Evolutionary conservation across 768 basidiomycete species (phyloP), one percentile per base, ranked within the genome.

Genomic region (Naganishia friedmannii): DNA sequence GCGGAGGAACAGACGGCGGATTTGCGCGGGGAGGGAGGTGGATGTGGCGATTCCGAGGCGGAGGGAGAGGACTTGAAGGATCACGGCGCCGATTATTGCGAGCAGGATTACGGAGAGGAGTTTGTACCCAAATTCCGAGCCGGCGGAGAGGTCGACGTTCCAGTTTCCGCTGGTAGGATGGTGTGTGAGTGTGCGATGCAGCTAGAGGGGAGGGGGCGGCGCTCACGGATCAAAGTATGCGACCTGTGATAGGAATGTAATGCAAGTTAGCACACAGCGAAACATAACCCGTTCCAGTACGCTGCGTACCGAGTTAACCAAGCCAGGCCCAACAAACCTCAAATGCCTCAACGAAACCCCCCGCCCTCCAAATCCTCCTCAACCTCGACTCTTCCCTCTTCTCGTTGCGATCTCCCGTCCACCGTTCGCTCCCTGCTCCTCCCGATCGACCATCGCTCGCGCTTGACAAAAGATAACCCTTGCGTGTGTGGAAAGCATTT

Each of bases 141-240:
- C 92, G 0, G 92, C 92, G 80, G 91, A 89, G 9, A 94, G 83
- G 82, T 93, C 92, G 19, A 93, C 92, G n/a, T 89, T 87, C 92
- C 92, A 93, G 76, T 93, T 94, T 32, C 92, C 90, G 23, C 88
- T 89, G 66, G n/a, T n/a, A 32, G 76, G 74, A 45, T 78, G 29
- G 15, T 8, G n/a, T n/a, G n/a, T n/a, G n/a, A n/a, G n/a, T 10
- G 2, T 31, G 29, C 29, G 1, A 19, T 28, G 9, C 29, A 28
- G 8, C 4, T 7, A 17, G 5, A 17, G 19, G 12, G 28, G 6
- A 51, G 6, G n/a, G n/a, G n/a, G n/a, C n/a, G n/a, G n/a, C n/a
- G 13, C 58, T 67, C 58, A 79, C 29, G 80, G 80, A 76, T 81
- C 80, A 53, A 81, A 79, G 80, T 93, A 94, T 0, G 92, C 92